Evolutionary conservation across 2,329 filamentous ascomycete genomes (phyloP), one percentile per base, ranked within the genome.

Genomic region (Trichoderma polysporum): DNA sequence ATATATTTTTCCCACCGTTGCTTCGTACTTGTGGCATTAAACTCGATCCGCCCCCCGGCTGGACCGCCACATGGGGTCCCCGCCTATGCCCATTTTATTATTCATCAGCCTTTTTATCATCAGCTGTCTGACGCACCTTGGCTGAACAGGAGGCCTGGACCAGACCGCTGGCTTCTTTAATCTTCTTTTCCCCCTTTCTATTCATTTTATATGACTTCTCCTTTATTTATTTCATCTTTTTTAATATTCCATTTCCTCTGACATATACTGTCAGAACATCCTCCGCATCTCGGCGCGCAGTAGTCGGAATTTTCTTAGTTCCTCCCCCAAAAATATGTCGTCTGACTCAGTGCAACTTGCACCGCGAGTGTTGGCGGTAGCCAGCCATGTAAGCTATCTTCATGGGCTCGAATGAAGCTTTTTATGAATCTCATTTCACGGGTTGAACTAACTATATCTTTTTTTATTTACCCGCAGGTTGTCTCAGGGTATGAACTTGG

Each of bases 301-400:
- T 50, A 27, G 3, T 27, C 25, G 22, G 15, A 8, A 17, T 29
- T 27, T 50, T 25, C 22, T 27, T 35, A 12, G 13, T 47, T 37
- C n/a, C 53, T 1, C 33, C n/a, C 17, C 10, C 2, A 31, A 31
- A 53, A 5, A 61, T 19, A 70, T 66, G 52, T 63, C 68, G 41
- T 54, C 68, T 19, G 66, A 47, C 47, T 50, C 66, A 15, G 47
- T 65, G 50, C 37, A 88, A 45, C 85, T 85, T 39, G 85, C 88
- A 73, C 88, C 87, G 66, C 82, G 83, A 72, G 93, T 97, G 69
- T 85, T 97, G 76, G 93, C 94, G 67, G 87, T 97, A 73, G 93
- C 94, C 77, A 97, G 94, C 80, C 94, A 97, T 94, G 94, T 97
- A 90, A 80, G 90, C 80, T 45, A 5, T 1, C 4, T 29, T 50